phyloP scores from a whole-genome alignment of 495 filamentous ascomycete species.

The Mytilinidion resinicola region DNA sequence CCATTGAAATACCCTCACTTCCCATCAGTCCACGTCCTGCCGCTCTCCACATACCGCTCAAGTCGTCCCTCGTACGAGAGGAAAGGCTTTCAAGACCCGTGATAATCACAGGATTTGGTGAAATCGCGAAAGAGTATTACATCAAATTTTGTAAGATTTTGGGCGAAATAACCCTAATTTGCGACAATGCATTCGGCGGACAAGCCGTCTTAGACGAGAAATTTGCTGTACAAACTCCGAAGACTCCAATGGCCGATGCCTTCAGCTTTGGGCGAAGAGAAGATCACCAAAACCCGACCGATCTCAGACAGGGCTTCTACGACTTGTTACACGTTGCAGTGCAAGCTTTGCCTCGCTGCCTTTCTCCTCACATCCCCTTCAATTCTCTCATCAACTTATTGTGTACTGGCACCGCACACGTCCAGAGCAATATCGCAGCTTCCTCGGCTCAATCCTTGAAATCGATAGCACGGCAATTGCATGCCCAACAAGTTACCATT shows the following conservation, averaged over 20 bases:
- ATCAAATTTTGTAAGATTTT: constrained; percentile 87
- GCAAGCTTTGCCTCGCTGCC: constrained; percentile 85
- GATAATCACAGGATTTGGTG: constrained; percentile 61
- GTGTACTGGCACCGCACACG: constrained; percentile 93
- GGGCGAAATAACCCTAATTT: constrained; percentile 90
- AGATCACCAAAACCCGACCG: constrained; percentile 63
- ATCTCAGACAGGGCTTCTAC: constrained; percentile 92
- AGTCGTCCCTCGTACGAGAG: constrained; percentile 36
- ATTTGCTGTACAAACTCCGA: constrained; percentile 75
- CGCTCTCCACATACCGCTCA: constrained; percentile 26
- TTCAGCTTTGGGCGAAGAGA: constrained; percentile 84
- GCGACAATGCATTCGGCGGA: constrained; percentile 93
- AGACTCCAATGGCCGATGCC: constrained; percentile 88
- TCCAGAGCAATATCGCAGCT: constrained; percentile 82
- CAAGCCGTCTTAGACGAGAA: constrained; percentile 94
- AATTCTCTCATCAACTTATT: constrained; percentile 91
- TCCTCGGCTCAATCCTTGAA: constrained; percentile 91
- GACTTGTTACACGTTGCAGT: constrained; percentile 93
- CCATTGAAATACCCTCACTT: constrained; percentile 12
- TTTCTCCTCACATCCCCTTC: constrained; percentile 85
- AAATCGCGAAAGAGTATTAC: constrained; percentile 76
- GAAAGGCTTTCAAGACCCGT: constrained; percentile 70
- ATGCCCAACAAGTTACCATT: constrained; percentile 93
- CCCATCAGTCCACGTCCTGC: constrained; percentile 36
- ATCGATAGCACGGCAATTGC: constrained; percentile 85